Evolutionary conservation across 2,329 filamentous ascomycete species (phyloP).

Genomic region (Aspergillus cejpii): DNA sequence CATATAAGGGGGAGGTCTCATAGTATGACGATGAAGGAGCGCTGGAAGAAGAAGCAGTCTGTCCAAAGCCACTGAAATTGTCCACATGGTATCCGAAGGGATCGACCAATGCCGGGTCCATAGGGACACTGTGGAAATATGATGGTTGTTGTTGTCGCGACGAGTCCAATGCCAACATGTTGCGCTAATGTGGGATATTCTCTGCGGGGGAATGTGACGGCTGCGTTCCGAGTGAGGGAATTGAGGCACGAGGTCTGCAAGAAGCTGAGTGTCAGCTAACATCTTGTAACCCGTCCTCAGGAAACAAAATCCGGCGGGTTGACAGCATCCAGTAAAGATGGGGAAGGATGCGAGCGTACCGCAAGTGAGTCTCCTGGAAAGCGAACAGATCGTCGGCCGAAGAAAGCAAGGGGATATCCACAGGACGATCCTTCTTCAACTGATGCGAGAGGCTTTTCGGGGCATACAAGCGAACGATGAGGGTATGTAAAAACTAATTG

Average conservation of each 20-base stretch:
- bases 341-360: neutral
- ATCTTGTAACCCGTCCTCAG: slow-evolving; percentile 2
- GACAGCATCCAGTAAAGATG: too few species aligned
- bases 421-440: neutral
- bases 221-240: neutral
- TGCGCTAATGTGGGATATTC: slow-evolving; percentile 13
- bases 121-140: slow-evolving; percentile 29
- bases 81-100: slow-evolving; percentile 29
- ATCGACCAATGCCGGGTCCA: slow-evolving; percentile 29
- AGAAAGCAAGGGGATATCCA: neutral
- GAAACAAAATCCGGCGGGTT: too few species aligned
- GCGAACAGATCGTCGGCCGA: neutral
- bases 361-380: neutral
- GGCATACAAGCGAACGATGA: neutral
- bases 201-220: slow-evolving; percentile 8
- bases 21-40: slow-evolving; percentile 25
- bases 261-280: slow-evolving; percentile 10
- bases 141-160: slow-evolving; percentile 26
- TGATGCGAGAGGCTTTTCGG: neutral
- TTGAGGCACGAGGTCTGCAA: slow-evolving; percentile 10
- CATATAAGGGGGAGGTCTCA: slow-evolving; percentile 22
- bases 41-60: slow-evolving; percentile 17
- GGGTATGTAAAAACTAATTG: neutral
- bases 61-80: slow-evolving; percentile 19
- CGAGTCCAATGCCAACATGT: slow-evolving; percentile 32